Evolutionary conservation across 306 rosid genomes (phyloP), one percentile per base, ranked within the genome.

Genomic region (Arachis stenosperma): DNA sequence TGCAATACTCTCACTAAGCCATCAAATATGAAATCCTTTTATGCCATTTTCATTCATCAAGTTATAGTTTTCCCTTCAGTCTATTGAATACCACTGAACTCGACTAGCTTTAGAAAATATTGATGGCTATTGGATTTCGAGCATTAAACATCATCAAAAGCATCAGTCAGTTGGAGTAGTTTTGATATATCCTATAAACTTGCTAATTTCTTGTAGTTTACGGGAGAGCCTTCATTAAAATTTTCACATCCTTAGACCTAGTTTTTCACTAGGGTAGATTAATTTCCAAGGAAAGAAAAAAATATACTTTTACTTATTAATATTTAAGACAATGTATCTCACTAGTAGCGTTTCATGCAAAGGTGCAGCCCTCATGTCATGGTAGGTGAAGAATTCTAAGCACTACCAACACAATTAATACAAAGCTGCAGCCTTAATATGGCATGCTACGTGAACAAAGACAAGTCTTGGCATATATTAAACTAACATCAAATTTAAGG

Each of bases 141-240:
- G 63, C 73, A 61, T 63, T 77, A 50, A 69, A 5, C 37, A 64
- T 44, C 36, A 69, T 42, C 52, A 30, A 36, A 71, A 60, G 30
- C 46, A 72, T 61, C 48, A 5, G 13, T 50, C 39, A 56, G 6
- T 63, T 46, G 42, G 8, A 60, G 68, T 42, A 63, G 22, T 44
- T 46, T 46, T 9, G 22, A 33, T 42, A 27, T 39, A 66, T 60
- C 27, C 12, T 54, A 67, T 29, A 14, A 48, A 52, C 46, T 3
- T 50, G 46, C 13, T 53, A 43, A 37, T 52, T 79, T 60, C 66
- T 74, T 61, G 54, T 70, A 79, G 60, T 52, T 53, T 52, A 60
- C 10, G 10, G 33, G 60, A 60, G 59, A 44, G 29, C 71, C 12
- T 65, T 54, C 12, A 48, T 42, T 41, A 27, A 22, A 55, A 61